phyloP scores from a whole-genome alignment of 108 stramenopile species.

The Cyclotella kingstonii region DNA sequence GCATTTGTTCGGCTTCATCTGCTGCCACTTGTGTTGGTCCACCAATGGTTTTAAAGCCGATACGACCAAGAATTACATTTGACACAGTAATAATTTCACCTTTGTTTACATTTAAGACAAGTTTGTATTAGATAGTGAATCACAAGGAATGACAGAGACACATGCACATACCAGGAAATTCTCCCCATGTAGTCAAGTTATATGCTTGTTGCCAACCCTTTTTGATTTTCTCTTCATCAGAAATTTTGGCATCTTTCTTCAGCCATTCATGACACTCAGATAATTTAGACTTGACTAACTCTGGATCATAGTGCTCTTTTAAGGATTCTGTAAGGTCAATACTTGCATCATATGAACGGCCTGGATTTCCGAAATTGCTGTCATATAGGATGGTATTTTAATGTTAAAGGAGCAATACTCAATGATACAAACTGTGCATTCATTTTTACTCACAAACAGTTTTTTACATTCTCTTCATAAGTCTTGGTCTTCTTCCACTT shows the following conservation, averaged over 20 bases:
- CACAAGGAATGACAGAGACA: background rate
- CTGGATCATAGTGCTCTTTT: constrained; percentile 51
- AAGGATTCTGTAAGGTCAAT: constrained; percentile 44
- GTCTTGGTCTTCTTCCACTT: constrained; percentile 44
- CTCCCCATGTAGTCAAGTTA: constrained; percentile 47
- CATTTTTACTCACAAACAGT: constrained; percentile 33
- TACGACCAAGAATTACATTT: constrained; percentile 27
- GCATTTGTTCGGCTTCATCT: constrained; percentile 31
- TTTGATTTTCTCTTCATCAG: constrained; percentile 32
- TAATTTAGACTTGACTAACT: constrained; percentile 31
- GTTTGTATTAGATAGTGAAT: background rate
- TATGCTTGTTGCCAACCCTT: constrained; percentile 44
- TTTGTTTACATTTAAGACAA: background rate
- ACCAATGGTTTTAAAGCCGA: constrained; percentile 25
- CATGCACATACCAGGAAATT: constrained; percentile 21
- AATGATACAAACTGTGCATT: background rate
- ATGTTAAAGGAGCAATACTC: background rate
- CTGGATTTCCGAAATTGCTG: constrained; percentile 42
- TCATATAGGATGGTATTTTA: background rate
- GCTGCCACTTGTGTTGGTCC: constrained; percentile 18
- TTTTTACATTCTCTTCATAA: constrained; percentile 47
- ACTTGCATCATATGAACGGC: constrained; percentile 43
- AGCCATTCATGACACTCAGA: constrained; percentile 48
- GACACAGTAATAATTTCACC: constrained; percentile 27
- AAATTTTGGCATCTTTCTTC: constrained; percentile 25